These are phyloP conservation scores for Chenopodium formosanum DNA, from an alignment of 148 eudicot genomes.

Conservation along the genomic window DNA sequence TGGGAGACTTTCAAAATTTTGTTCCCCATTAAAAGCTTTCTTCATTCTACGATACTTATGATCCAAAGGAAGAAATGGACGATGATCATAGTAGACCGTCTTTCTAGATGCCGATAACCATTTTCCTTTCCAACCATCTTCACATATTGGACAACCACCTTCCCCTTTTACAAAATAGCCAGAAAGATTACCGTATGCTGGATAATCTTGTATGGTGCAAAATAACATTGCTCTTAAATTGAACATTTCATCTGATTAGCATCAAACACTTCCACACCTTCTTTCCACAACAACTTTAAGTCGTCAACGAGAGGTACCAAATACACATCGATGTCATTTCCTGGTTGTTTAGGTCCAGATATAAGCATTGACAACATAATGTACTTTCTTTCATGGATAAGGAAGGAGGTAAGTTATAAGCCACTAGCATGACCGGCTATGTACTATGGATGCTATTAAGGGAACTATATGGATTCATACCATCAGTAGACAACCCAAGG, in stretches of 20 bases:
- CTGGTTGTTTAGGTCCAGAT: no score
- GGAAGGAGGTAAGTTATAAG: no score
- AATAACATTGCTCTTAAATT: slow-evolving; percentile 22
- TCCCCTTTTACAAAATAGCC: slow-evolving; percentile 15
- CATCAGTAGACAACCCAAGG: slow-evolving; percentile 29
- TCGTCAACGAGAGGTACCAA: slow-evolving; percentile 10
- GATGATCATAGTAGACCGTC: not conserved
- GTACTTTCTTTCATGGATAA: no score
- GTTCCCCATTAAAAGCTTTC: not conserved
- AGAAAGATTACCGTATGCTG: slow-evolving; percentile 12
- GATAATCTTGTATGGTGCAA: slow-evolving; percentile 26
- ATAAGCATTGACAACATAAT: no score
- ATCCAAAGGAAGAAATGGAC: not conserved
- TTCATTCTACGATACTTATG: not conserved
- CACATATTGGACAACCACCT: slow-evolving; percentile 3
- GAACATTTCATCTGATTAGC: slow-evolving; percentile 11
- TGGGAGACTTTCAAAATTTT: not conserved
- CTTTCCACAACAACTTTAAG: slow-evolving; percentile 12
- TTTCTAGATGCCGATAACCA: not conserved
- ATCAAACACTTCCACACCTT: slow-evolving; percentile 25
- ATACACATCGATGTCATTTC: no score
- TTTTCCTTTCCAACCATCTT: no score
- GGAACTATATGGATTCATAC: slow-evolving; percentile 16
- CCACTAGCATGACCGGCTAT: no score
- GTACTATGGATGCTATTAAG: not conserved